Evolutionary conservation across 768 basidiomycete genomes (phyloP), one percentile per base, ranked within the genome.

Genomic region (Boletus barrowsii): DNA sequence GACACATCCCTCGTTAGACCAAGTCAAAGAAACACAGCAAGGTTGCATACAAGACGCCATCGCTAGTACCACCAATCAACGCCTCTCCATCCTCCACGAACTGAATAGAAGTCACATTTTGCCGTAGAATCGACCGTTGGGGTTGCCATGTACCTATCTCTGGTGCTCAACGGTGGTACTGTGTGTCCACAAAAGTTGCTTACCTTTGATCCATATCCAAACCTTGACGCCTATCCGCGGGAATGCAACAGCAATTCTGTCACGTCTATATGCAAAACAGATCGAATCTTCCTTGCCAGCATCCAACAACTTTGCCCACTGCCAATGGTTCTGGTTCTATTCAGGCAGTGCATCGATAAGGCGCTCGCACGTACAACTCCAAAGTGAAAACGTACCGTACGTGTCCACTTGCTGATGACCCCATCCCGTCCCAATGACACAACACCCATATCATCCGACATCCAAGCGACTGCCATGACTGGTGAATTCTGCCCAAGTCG

Each of bases 31-130:
- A 35, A 10, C 29, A 10, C 29, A 29, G 50, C 24, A 42, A 42
- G 42, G 10, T 10, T 60, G 18, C 83, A 53, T 67, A 87, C 86
- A 88, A 60, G 18, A 83, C 82, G 11, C 87, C 87, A 60, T 88
- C 86, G 49, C 76, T 77, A 29, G 87, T 87, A 2, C 86, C 87
- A 1, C 87, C 86, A 22, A 88, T 70, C 42, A 88, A 70, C 45
- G 81, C 83, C 36, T 76, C 75, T 0, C 87, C 87, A 32, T 81
- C 81, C 22, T 83, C 79, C 10, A 86, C 74, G 62, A 88, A 87
- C 59, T 74, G 76, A 54, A 88, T 76, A 4, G 80, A 76, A 9
- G 83, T 84, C 44, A 87, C 83, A 50, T 86, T 83, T 57, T 80
- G 81, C 49, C 85, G 78, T 51, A 79, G 59, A 51, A 88, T 87